phyloP scores from a whole-genome alignment of 495 filamentous ascomycete genomes.

The Diplogelasinospora grovesii region DNA sequence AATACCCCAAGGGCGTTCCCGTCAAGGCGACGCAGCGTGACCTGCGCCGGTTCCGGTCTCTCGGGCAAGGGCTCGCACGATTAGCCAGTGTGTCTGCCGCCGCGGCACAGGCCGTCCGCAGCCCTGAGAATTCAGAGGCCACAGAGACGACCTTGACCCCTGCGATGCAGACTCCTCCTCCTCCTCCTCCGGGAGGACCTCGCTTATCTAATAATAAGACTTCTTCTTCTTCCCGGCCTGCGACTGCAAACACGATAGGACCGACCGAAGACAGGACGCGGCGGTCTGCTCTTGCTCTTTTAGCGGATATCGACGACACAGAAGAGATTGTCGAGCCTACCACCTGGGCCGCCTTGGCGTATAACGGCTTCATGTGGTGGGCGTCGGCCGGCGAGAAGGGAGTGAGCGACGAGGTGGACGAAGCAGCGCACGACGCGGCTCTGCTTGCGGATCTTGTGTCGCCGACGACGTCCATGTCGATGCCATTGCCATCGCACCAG shows the following conservation, averaged over 20 bases:
- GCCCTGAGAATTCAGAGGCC: slow-evolving; percentile 11
- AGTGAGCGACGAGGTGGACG: slow-evolving; percentile 44
- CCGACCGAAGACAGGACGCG: slow-evolving; percentile 17
- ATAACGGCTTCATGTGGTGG: slow-evolving; percentile 96
- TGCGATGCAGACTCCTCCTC: slow-evolving; percentile 15
- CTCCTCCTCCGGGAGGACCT: too few relatives aligned
- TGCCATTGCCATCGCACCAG: slow-evolving; percentile 12
- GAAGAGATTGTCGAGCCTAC: slow-evolving; percentile 63
- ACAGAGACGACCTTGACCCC: slow-evolving; percentile 14
- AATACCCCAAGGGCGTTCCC: slow-evolving; percentile 48
- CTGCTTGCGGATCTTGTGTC: slow-evolving; percentile 38
- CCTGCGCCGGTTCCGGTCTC: slow-evolving; percentile 65
- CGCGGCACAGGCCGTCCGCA: slow-evolving; percentile 13
- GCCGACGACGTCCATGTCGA: slow-evolving; percentile 22
- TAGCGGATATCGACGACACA: slow-evolving; percentile 30
- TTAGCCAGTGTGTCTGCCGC: slow-evolving; percentile 29
- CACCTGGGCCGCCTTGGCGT: slow-evolving; percentile 86
- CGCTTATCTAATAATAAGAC: too few relatives aligned
- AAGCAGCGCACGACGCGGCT: slow-evolving; percentile 37
- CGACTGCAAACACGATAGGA: too few relatives aligned
- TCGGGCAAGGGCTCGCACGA: slow-evolving; percentile 60
- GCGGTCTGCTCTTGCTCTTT: background rate
- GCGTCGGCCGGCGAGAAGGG: slow-evolving; percentile 86
- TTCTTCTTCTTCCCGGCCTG: slow-evolving; percentile 26
- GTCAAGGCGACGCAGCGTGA: slow-evolving; percentile 92